These are phyloP conservation scores for Aphanocladium album DNA, from an alignment of 2,329 filamentous ascomycete species.

Conservation along the genomic window DNA sequence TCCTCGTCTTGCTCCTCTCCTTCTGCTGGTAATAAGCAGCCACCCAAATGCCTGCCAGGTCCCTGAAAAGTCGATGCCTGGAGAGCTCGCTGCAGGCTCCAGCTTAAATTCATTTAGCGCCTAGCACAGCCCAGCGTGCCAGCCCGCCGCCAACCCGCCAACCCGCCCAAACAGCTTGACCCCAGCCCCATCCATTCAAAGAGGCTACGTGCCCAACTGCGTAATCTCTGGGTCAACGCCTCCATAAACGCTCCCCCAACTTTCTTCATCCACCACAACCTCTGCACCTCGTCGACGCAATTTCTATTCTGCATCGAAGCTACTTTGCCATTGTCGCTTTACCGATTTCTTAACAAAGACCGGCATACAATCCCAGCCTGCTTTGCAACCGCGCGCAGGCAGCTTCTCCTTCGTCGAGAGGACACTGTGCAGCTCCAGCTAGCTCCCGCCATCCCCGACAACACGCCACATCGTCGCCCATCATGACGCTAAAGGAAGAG, in stretches of 20 bases:
- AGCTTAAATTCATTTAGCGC: neutral
- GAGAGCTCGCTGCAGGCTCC: neutral
- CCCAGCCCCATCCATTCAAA: conserved; percentile 12
- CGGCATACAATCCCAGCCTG: neutral
- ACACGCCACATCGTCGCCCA: conserved; percentile 29
- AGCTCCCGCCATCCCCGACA: neutral
- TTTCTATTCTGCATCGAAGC: neutral
- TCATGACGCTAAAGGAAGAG: conserved; percentile 67
- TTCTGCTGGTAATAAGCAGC: too few relatives aligned
- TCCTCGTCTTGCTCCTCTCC: too few relatives aligned
- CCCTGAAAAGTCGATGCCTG: conserved; percentile 7
- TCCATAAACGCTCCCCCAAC: neutral
- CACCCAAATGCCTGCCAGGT: neutral
- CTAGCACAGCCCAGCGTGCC: too few relatives aligned
- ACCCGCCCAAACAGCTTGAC: neutral
- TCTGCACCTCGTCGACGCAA: neutral
- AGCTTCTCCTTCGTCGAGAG: conserved; percentile 3
- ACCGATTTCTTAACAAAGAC: neutral
- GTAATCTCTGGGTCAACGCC: conserved; percentile 13
- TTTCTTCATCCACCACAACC: conserved; percentile 2
- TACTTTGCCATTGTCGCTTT: neutral
- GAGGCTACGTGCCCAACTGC: conserved; percentile 15
- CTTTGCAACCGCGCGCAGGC: too few relatives aligned
- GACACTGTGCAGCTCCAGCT: conserved; percentile 4
- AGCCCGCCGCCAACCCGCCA: neutral